phyloP scores from a whole-genome alignment of 2,329 filamentous ascomycete genomes.

The Neocucurbitaria cava region DNA sequence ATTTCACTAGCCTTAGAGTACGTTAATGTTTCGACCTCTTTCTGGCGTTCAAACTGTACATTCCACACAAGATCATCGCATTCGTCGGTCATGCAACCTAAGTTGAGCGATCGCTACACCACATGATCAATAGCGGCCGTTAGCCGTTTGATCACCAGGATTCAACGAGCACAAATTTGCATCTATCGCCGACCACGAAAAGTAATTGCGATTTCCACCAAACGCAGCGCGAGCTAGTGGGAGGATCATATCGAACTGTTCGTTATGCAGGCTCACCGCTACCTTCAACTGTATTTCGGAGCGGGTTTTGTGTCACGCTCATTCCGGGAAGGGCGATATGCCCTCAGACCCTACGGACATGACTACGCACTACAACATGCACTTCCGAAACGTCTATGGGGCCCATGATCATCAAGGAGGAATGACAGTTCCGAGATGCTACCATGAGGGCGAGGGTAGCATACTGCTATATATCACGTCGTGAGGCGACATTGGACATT shows the following conservation, averaged over 20 bases:
- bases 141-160: slow-evolving; percentile 1
- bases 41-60: not conserved
- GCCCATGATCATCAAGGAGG: slow-evolving; percentile 11
- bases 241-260: not conserved
- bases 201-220: not conserved
- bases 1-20: slow-evolving; percentile 1
- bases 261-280: not conserved
- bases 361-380: slow-evolving; percentile 4
- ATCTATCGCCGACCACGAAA: slow-evolving; percentile 11
- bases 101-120: slow-evolving; percentile 11
- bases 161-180: not conserved
- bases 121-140: slow-evolving; percentile 4
- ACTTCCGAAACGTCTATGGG: slow-evolving; percentile 12
- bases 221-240: not conserved
- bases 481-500: too few species aligned
- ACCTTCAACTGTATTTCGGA: not conserved
- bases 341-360: not conserved
- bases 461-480: not conserved
- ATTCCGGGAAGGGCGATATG: slow-evolving; percentile 1
- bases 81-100: slow-evolving; percentile 9
- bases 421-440: slow-evolving; percentile 8
- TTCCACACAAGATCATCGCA: not conserved
- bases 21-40: not conserved
- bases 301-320: slow-evolving; percentile 9
- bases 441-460: slow-evolving; percentile 4